Conservation (phyloP, 1,139 yeast species). For the Candida gigantensis region DNA sequence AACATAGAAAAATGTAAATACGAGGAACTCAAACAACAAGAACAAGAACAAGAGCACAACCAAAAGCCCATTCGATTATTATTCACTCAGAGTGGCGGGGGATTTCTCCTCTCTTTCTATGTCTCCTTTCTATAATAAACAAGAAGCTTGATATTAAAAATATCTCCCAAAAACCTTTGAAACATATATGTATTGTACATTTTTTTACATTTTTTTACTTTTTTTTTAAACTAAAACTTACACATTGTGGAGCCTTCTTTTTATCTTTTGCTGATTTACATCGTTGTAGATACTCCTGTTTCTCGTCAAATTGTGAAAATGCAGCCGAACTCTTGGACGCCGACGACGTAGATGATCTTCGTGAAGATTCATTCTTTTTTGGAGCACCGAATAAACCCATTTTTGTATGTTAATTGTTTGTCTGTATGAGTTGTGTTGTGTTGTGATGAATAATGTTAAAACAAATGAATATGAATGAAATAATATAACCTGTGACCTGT, state of each 20-base stretch:
- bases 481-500: slow-evolving; percentile 5
- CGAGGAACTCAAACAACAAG: too few species aligned
- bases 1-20: too few species aligned
- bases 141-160: too few species aligned
- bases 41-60: too few species aligned
- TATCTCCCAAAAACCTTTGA: too few species aligned
- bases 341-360: slow-evolving; percentile 10
- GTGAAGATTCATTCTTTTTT: slow-evolving; percentile 5
- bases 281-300: slow-evolving; percentile 41
- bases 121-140: too few species aligned
- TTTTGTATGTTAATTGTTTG: too few species aligned
- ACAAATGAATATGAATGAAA: not conserved
- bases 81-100: too few species aligned
- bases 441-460: too few species aligned
- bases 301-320: slow-evolving; percentile 13
- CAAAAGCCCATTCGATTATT: too few species aligned
- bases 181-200: not conserved
- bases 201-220: too few species aligned
- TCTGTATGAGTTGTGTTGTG: too few species aligned
- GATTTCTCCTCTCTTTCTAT: not conserved
- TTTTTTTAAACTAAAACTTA: slow-evolving; percentile 42
- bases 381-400: slow-evolving; percentile 7
- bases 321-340: slow-evolving; percentile 2
- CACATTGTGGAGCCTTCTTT: slow-evolving; percentile 30
- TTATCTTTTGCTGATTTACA: slow-evolving; percentile 27